A percentile compares a stretch with the other conserved stretches of the same genome.
Evolutionary conservation across 83 land plant genomes (phyloP).

Genomic region (Thuja plicata): DNA sequence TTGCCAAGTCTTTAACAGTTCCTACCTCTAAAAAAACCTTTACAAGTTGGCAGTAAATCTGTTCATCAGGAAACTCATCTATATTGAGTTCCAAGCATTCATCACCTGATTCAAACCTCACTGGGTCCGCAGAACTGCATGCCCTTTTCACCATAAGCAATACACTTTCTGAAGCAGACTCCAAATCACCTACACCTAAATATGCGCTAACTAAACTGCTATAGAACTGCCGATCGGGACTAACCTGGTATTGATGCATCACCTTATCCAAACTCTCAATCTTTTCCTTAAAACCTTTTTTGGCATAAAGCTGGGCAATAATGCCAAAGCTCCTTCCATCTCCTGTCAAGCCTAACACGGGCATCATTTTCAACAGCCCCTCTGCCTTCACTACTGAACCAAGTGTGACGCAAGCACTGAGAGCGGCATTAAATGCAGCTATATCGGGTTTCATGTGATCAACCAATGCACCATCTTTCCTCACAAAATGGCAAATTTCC

Average conservation of each 20-base stretch:
- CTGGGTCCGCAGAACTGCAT: background rate
- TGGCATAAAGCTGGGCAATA: conserved; percentile 59
- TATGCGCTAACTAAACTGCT: conserved; percentile 53
- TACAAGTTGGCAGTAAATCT: conserved; percentile 44
- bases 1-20: conserved; percentile 38
- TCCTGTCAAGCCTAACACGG: conserved; percentile 35
- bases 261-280: conserved; percentile 42
- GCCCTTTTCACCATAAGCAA: conserved; percentile 36
- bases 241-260: conserved; percentile 36
- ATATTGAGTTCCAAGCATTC: background rate
- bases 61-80: conserved; percentile 22
- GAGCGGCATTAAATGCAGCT: conserved; percentile 44
- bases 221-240: conserved; percentile 22
- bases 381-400: conserved; percentile 57
- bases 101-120: background rate
- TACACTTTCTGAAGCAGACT: conserved; percentile 34
- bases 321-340: conserved; percentile 49
- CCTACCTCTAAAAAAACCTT: conserved; percentile 37
- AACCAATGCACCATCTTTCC: conserved; percentile 19
- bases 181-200: conserved; percentile 42
- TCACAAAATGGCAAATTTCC: conserved; percentile 43
- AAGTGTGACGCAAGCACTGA: conserved; percentile 42
- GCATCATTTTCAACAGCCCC: conserved; percentile 49
- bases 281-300: conserved; percentile 43
- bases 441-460: conserved; percentile 52